phyloP scores from a whole-genome alignment of 2,329 filamentous ascomycete genomes.

The Colletotrichum scovillei region DNA sequence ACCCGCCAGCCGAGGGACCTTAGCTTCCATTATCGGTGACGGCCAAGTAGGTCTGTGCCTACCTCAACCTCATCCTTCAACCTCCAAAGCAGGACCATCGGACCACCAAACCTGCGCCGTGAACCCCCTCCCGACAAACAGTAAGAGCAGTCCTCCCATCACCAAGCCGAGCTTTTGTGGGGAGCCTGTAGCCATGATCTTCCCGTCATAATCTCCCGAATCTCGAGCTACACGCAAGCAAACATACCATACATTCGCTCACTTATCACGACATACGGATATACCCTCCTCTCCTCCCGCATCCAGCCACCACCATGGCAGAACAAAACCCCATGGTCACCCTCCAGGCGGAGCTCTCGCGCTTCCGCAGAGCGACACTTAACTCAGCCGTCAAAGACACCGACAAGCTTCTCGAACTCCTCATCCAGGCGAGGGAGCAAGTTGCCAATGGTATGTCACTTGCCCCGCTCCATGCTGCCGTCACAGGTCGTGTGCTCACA shows the following conservation, averaged over 20 bases:
- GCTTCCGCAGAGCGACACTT: constrained; percentile 76
- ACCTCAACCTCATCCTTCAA: constrained; percentile 7
- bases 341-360: constrained; percentile 79
- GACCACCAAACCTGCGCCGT: neutral
- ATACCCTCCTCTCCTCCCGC: neutral
- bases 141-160: neutral
- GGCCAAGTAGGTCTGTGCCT: neutral
- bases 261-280: constrained; percentile 9
- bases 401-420: constrained; percentile 82
- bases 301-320: constrained; percentile 42
- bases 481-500: constrained; percentile 28
- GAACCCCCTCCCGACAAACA: neutral
- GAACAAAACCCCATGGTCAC: constrained; percentile 59
- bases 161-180: neutral
- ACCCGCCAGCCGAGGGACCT: neutral
- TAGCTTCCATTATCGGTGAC: neutral
- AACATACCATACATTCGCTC: constrained; percentile 6
- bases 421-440: constrained; percentile 78
- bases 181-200: constrained; percentile 17
- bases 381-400: constrained; percentile 81
- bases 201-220: constrained; percentile 14
- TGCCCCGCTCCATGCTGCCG: constrained; percentile 14
- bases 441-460: constrained; percentile 73
- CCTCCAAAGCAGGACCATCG: neutral
- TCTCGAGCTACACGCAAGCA: constrained; percentile 19